phyloP scores from a whole-genome alignment of 1,284 basidiomycete species.

The Exsudoporus floridanus region DNA sequence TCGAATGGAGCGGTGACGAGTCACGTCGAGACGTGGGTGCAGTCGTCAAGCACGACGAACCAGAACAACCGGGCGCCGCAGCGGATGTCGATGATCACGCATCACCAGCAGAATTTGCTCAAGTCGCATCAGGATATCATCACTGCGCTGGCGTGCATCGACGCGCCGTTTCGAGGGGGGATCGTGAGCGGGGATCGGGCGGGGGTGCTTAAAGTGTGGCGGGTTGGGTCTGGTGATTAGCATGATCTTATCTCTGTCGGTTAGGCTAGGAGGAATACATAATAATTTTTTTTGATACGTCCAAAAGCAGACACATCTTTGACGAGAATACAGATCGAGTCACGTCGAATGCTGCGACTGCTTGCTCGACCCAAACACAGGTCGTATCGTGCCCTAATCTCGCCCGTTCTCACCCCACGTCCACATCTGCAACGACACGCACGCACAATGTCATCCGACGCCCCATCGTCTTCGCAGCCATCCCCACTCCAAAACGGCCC shows the following conservation, averaged over 20 bases:
- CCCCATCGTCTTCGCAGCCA: constrained; percentile 40
- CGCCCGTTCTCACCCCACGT: too few species aligned
- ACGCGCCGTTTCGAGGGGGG: constrained; percentile 84
- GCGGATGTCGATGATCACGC: constrained; percentile 73
- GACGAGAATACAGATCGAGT: constrained; percentile 13
- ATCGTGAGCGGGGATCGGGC: constrained; percentile 83
- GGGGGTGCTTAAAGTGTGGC: constrained; percentile 82
- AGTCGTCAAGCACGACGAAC: constrained; percentile 41
- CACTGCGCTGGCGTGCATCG: constrained; percentile 77
- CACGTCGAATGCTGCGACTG: constrained; percentile 28
- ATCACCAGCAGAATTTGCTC: constrained; percentile 76
- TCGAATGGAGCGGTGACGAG: constrained; percentile 45
- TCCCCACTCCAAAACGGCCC: constrained; percentile 36
- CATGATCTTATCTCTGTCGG: too few species aligned
- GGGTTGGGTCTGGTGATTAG: constrained; percentile 55
- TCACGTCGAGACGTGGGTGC: constrained; percentile 66
- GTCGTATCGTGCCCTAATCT: constrained; percentile 15
- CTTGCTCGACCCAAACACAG: constrained; percentile 22
- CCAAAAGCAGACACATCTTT: constrained; percentile 25
- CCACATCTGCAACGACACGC: neutral
- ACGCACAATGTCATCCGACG: constrained; percentile 25
- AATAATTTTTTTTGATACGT: constrained; percentile 14
- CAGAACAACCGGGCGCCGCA: constrained; percentile 67
- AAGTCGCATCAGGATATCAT: constrained; percentile 83
- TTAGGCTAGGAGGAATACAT: too few species aligned